phyloP scores from a whole-genome alignment of 75 land plant species.

The Adiantum capillusveneris region DNA sequence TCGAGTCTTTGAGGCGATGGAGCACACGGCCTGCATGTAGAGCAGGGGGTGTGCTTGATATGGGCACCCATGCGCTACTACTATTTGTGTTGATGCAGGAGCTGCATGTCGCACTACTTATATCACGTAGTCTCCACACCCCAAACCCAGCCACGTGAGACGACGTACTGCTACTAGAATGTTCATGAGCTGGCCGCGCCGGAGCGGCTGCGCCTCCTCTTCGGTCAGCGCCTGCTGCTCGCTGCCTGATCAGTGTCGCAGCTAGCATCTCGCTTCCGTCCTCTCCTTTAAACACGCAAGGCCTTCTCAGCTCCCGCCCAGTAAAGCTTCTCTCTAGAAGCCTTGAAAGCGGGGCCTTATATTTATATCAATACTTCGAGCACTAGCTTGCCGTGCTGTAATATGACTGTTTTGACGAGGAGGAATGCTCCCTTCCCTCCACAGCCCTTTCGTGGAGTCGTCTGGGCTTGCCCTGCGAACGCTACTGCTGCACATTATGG shows the following conservation, averaged over 20 bases:
- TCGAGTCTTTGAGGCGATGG: slow-evolving; percentile 1
- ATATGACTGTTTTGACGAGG: too few species aligned
- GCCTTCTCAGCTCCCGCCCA: background rate
- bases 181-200: background rate
- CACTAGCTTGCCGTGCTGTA: too few species aligned
- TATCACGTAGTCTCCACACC: too few species aligned
- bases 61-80: background rate
- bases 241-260: background rate
- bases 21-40: background rate
- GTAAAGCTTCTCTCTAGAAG: background rate
- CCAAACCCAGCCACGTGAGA: too few species aligned
- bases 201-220: background rate
- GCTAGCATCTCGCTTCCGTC: background rate
- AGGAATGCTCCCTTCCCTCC: background rate
- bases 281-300: background rate
- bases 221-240: background rate
- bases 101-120: background rate
- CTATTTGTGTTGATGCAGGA: background rate
- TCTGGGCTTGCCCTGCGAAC: background rate
- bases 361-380: background rate
- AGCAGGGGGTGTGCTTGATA: background rate
- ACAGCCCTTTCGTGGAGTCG: background rate
- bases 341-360: background rate
- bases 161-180: too few species aligned
- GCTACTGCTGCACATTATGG: background rate